Conservation (phyloP, 208 protist genomes). For the Acanthamoeba lugdunensis region DNA sequence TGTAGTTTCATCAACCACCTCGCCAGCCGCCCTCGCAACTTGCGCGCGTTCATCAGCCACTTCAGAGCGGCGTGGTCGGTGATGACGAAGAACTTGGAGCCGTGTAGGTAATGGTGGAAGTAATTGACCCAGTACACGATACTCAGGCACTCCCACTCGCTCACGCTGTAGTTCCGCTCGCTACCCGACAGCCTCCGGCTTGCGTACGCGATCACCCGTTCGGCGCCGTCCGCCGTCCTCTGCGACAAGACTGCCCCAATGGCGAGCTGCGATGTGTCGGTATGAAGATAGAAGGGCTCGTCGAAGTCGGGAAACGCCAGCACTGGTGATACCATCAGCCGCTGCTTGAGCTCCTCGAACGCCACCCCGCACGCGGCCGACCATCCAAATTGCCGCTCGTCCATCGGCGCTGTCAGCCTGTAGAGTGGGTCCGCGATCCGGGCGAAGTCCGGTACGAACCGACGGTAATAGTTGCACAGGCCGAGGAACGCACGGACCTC, state of each 20-base stretch:
- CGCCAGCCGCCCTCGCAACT: not conserved
- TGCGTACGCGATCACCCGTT: not conserved
- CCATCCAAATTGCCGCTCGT: not conserved
- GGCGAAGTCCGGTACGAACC: too few species aligned
- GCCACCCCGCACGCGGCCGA: not conserved
- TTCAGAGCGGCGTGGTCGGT: not conserved
- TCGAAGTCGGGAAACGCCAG: not conserved
- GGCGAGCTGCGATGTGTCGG: not conserved
- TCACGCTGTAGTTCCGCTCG: not conserved
- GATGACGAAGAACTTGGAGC: not conserved
- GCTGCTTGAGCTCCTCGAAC: not conserved
- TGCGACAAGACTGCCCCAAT: not conserved
- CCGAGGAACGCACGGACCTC: not conserved
- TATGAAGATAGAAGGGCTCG: not conserved
- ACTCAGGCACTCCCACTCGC: too few species aligned
- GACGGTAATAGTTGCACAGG: slow-evolving; percentile 11
- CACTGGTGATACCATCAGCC: not conserved
- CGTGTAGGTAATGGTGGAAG: not conserved
- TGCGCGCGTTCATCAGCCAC: not conserved
- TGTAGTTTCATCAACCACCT: slow-evolving; percentile 3
- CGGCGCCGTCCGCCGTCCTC: not conserved
- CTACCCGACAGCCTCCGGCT: not conserved
- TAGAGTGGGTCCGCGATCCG: not conserved
- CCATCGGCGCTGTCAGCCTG: not conserved
- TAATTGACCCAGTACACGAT: too few species aligned